phyloP scores from a whole-genome alignment of 257 asterid genomes.

The Solanum okadae region DNA sequence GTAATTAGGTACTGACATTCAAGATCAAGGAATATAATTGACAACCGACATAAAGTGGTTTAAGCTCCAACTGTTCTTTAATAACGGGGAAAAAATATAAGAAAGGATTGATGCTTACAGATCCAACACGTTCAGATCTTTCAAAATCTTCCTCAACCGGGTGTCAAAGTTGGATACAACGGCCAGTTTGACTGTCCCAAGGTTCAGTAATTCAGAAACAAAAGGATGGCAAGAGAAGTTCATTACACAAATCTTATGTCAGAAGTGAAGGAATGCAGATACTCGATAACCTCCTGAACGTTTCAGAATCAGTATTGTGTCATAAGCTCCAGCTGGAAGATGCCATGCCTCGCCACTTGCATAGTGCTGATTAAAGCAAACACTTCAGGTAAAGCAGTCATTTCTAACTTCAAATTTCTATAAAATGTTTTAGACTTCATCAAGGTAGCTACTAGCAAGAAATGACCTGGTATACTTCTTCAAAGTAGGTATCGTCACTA shows the following conservation, averaged over 20 bases:
- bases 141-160: slow-evolving; percentile 78
- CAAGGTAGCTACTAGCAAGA: background rate
- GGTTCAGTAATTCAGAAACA: slow-evolving; percentile 10
- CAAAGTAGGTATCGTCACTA: slow-evolving; percentile 46
- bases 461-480: slow-evolving; percentile 79
- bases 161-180: slow-evolving; percentile 95
- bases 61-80: background rate
- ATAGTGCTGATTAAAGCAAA: slow-evolving; percentile 46
- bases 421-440: background rate
- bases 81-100: background rate
- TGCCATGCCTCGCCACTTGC: slow-evolving; percentile 91
- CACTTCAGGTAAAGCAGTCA: background rate
- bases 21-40: background rate
- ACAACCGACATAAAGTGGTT: background rate
- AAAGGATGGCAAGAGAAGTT: background rate
- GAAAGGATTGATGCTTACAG: slow-evolving; percentile 41
- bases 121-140: slow-evolving; percentile 64
- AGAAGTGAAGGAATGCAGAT: slow-evolving; percentile 11
- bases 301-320: slow-evolving; percentile 48
- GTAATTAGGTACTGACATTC: background rate
- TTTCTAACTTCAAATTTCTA: background rate
- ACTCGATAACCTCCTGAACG: slow-evolving; percentile 66
- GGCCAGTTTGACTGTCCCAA: slow-evolving; percentile 75
- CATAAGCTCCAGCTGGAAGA: slow-evolving; percentile 82
- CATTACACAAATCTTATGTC: background rate